Conservation (phyloP, 345 rosid genomes). For the Viola odorata region DNA sequence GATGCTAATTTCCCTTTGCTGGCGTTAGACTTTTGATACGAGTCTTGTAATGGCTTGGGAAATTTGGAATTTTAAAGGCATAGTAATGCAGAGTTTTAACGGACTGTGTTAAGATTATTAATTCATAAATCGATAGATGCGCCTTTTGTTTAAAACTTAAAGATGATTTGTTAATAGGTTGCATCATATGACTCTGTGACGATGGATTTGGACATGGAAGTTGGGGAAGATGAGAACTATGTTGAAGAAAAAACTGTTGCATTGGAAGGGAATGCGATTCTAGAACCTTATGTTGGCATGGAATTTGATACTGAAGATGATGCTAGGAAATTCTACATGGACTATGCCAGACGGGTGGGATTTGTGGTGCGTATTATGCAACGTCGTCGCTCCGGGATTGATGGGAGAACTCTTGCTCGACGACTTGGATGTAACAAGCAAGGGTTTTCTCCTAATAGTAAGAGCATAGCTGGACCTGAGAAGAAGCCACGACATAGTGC, state of each 20-base stretch:
- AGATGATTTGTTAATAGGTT: too few species aligned
- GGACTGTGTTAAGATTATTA: too few species aligned
- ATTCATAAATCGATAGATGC: too few species aligned
- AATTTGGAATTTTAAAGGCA: too few species aligned
- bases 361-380: constrained; percentile 75
- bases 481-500: constrained; percentile 57
- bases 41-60: too few species aligned
- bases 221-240: constrained; percentile 24
- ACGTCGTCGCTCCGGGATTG: constrained; percentile 72
- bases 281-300: constrained; percentile 71
- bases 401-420: constrained; percentile 74
- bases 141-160: too few species aligned
- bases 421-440: constrained; percentile 82
- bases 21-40: too few species aligned
- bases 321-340: constrained; percentile 55
- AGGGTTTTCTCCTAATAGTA: constrained; percentile 59
- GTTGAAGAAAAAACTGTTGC: constrained; percentile 33
- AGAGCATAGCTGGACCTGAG: constrained; percentile 35
- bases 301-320: constrained; percentile 73
- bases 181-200: constrained; percentile 14
- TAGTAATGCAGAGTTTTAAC: too few species aligned
- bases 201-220: constrained; percentile 50
- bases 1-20: too few species aligned
- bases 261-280: constrained; percentile 29
- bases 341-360: constrained; percentile 60